Percentiles rank a stretch among this genome's conserved stretches.
These are phyloP conservation scores for Glaciozyma martinii DNA, from an alignment of 768 basidiomycete genomes.

Conservation along the genomic window DNA sequence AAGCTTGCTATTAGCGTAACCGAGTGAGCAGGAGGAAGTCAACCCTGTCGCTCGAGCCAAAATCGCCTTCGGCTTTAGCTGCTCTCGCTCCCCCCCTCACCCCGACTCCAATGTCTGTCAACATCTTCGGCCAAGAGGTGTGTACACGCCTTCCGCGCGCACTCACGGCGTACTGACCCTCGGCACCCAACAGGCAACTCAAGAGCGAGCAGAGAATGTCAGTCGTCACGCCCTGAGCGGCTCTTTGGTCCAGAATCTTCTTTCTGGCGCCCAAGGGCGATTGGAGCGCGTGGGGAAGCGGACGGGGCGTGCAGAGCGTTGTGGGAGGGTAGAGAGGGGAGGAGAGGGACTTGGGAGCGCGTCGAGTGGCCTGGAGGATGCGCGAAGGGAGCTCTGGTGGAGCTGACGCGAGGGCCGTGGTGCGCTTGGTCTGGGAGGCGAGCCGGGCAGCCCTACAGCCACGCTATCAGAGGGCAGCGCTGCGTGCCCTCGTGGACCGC, in stretches of 20 bases:
- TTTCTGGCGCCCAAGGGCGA: not conserved
- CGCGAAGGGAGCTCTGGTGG: not conserved
- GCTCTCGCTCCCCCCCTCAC: not conserved
- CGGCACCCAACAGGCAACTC: slow-evolving; percentile 36
- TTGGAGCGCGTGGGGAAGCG: not conserved
- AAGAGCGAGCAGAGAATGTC: slow-evolving; percentile 77
- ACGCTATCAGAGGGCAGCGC: not conserved
- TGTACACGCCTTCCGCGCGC: not conserved
- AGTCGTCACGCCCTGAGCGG: not conserved
- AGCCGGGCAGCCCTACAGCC: not conserved
- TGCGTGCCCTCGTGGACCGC: not conserved
- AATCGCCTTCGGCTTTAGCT: no score
- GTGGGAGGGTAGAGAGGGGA: not conserved
- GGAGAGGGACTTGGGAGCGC: not conserved
- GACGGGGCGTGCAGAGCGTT: not conserved
- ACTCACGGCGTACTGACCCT: not conserved
- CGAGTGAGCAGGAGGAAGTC: no score
- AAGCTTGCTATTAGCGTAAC: no score
- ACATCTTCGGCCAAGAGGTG: slow-evolving; percentile 51
- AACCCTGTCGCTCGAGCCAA: no score
- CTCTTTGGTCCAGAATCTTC: not conserved
- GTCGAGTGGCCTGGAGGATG: not conserved
- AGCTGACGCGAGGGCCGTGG: not conserved
- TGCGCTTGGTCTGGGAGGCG: no score
- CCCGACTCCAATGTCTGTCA: slow-evolving; percentile 50